A percentile compares a stretch with the other conserved stretches of the same genome.
Evolutionary conservation across 345 rosid genomes (phyloP).

Genomic region (Viola odorata): DNA sequence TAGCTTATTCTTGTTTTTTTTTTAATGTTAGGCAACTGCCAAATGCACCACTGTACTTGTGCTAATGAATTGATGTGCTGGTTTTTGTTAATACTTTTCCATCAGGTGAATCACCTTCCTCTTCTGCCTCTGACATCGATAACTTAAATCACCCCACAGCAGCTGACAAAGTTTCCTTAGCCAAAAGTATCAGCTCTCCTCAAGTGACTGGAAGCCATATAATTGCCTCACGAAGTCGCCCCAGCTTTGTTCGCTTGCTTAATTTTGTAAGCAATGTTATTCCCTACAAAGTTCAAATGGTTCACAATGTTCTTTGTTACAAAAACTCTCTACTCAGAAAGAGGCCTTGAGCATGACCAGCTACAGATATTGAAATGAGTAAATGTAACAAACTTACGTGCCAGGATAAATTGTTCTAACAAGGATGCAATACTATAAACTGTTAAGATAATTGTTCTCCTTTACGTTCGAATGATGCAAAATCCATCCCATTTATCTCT

Average conservation of each 20-base stretch:
- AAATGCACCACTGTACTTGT: not conserved
- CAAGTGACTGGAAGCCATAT: constrained; percentile 63
- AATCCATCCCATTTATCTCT: not conserved
- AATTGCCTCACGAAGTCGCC: constrained; percentile 60
- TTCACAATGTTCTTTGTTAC: too few relatives aligned
- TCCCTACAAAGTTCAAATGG: too few relatives aligned
- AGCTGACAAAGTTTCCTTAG: constrained; percentile 49
- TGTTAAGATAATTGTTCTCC: too few relatives aligned
- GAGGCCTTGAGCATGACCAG: not conserved
- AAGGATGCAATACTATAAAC: too few relatives aligned
- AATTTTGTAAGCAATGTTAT: constrained; percentile 60
- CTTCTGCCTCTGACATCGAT: constrained; percentile 95
- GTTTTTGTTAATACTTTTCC: constrained; percentile 3
- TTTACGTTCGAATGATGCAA: not conserved
- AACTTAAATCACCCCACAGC: constrained; percentile 72
- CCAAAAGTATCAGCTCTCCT: constrained; percentile 72
- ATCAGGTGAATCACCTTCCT: constrained; percentile 96
- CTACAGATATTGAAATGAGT: not conserved
- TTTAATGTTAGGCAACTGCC: not conserved
- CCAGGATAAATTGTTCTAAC: too few relatives aligned
- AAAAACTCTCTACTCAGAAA: not conserved
- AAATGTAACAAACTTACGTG: too few relatives aligned
- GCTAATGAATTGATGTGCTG: constrained; percentile 4
- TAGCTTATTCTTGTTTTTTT: not conserved
- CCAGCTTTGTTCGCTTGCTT: constrained; percentile 55